phyloP scores from a whole-genome alignment of 2,329 filamentous ascomycete genomes.

The Eutypella sp. region DNA sequence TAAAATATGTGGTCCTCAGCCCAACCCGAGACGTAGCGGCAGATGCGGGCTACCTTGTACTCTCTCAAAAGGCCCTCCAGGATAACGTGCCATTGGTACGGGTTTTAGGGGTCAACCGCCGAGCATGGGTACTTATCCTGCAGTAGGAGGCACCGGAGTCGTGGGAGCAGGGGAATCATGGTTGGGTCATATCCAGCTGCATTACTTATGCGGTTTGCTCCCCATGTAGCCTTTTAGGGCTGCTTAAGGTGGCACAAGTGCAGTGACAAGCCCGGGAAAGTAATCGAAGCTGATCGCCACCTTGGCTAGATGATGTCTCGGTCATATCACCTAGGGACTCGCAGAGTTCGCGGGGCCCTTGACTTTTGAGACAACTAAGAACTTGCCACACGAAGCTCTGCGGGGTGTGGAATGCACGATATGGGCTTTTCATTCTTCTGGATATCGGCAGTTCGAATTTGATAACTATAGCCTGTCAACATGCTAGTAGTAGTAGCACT shows the following conservation, averaged over 20 bases:
- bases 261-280: not conserved
- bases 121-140: not conserved
- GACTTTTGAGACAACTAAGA: not conserved
- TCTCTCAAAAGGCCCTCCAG: not conserved
- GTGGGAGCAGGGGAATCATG: not conserved
- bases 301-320: not conserved
- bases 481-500: not conserved
- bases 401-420: not conserved
- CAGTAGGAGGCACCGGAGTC: not conserved
- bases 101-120: not conserved
- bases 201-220: not conserved
- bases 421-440: not conserved
- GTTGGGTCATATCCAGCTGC: not conserved
- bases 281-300: not conserved
- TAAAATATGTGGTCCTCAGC: not conserved
- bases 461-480: not conserved
- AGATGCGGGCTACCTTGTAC: not conserved
- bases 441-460: not conserved
- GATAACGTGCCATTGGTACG: not conserved
- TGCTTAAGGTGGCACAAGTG: not conserved
- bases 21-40: not conserved
- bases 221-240: not conserved
- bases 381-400: not conserved
- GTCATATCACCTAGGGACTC: not conserved
- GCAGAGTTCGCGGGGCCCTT: not conserved